Evolutionary conservation across 2,329 filamentous ascomycete species (phyloP).

Genomic region (Trichoderma koningii): DNA sequence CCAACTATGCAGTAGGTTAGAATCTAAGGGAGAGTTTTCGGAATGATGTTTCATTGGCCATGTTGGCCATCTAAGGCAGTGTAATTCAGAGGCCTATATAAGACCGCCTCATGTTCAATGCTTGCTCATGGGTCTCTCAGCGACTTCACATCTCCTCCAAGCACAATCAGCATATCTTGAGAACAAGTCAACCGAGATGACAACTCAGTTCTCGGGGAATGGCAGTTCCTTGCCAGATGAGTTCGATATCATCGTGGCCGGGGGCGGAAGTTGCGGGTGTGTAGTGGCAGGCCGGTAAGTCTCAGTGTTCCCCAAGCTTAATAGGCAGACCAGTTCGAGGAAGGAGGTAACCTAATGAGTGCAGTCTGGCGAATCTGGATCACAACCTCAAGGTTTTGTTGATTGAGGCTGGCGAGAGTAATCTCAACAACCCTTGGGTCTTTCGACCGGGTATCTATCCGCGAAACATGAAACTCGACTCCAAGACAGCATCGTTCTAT

Average conservation of each 20-base stretch:
- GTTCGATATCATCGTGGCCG: conserved; percentile 32
- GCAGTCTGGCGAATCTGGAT: conserved; percentile 29
- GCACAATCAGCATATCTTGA: neutral
- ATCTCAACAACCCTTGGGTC: conserved; percentile 30
- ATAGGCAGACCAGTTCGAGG: neutral
- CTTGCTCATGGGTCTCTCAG: too few species aligned
- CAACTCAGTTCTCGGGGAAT: conserved; percentile 15
- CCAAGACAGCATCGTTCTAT: conserved; percentile 31
- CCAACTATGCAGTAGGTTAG: neutral
- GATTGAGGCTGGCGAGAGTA: conserved; percentile 32
- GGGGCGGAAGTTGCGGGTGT: conserved; percentile 27
- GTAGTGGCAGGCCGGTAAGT: conserved; percentile 13
- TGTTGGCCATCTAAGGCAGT: neutral
- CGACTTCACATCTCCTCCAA: neutral
- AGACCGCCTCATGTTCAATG: neutral
- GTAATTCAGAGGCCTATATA: neutral
- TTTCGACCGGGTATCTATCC: conserved; percentile 30
- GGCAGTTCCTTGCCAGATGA: conserved; percentile 17
- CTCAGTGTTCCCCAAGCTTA: too few species aligned
- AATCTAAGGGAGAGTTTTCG: neutral
- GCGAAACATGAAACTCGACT: conserved; percentile 26
- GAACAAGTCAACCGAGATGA: neutral
- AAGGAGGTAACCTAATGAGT: neutral
- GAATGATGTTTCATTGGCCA: neutral
- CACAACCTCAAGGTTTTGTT: conserved; percentile 30